Base-by-base conservation (phyloP, 73 alveolate genomes). In the Stentor roeselii region DNA sequence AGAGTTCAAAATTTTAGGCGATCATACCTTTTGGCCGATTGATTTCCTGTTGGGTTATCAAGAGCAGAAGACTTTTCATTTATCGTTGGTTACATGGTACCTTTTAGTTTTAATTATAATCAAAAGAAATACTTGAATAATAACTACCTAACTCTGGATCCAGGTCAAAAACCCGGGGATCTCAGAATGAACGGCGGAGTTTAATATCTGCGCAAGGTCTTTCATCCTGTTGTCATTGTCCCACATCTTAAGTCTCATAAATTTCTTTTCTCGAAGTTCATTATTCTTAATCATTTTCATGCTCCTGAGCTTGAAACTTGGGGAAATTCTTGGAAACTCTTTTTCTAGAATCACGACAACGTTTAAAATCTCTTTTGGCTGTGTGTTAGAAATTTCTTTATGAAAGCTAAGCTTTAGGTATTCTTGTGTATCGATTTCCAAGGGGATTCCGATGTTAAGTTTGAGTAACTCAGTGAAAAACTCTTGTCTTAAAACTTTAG, bases 251-350 rank as follows among this genome's bases (percentile, higher is more conserved):
- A 50, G 30, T 50, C 21, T 50, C 6, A 50, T 40, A 2, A 27
- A 67, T 2, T 67, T 67, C 34, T 67, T 67, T 67, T 67, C 80
- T 67, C 80, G 21, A 1, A 67, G 41, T 40, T 67, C 80, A n/a
- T 32, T 34, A 67, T 30, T 15, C 80, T 40, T 67, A 21, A 67
- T 67, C n/a, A n/a, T 34, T 67, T 67, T 67, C 37, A 21, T 21
- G 41, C 80, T 67, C 41, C 80, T 67, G 27, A 67, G 42, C 34
- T 67, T 67, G 34, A 27, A 67, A 0, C 27, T 67, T 11, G 80
- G 80, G 21, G 80, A 2, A 1, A 40, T 27, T 34, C 34, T 67
- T 15, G 80, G 80, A 34, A 67, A 67, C 27, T 67, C 80, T 34
- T 21, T 1, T 1, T 21, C 41, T n/a, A 67, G 3, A 1, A 21